phyloP scores from a whole-genome alignment of 2,329 filamentous ascomycete genomes.

The Colletotrichum sp. region DNA sequence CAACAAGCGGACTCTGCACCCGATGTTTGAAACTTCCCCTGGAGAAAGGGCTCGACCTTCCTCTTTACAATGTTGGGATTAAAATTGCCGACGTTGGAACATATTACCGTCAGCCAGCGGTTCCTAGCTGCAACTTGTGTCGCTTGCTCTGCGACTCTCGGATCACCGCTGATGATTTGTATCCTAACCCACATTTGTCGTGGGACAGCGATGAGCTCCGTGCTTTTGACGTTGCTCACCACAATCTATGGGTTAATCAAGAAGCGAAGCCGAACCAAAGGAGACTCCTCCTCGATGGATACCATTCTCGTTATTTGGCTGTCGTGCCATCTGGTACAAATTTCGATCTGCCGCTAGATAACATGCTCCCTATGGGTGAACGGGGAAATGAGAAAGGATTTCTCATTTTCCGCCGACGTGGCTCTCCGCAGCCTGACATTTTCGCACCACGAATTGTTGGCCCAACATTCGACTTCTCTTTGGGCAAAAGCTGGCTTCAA shows the following conservation, averaged over 20 bases:
- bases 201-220: background rate
- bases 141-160: background rate
- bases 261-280: too few species aligned
- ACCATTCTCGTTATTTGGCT: background rate
- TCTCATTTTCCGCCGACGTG: background rate
- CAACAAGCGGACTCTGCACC: too few species aligned
- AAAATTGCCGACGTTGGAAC: background rate
- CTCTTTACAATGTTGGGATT: background rate
- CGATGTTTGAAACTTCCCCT: too few species aligned
- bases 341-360: too few species aligned
- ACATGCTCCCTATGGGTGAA: accelerated
- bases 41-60: too few species aligned
- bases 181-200: too few species aligned
- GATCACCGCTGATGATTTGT: too few species aligned
- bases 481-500: background rate
- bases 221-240: background rate
- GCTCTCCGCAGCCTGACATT: background rate
- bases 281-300: background rate
- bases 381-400: accelerated
- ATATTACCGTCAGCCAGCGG: background rate
- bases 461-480: background rate
- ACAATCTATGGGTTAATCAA: background rate
- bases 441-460: background rate
- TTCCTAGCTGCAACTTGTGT: background rate
- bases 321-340: background rate